Base-by-base conservation (phyloP, 306 rosid species). In the Castanea sativa region DNA sequence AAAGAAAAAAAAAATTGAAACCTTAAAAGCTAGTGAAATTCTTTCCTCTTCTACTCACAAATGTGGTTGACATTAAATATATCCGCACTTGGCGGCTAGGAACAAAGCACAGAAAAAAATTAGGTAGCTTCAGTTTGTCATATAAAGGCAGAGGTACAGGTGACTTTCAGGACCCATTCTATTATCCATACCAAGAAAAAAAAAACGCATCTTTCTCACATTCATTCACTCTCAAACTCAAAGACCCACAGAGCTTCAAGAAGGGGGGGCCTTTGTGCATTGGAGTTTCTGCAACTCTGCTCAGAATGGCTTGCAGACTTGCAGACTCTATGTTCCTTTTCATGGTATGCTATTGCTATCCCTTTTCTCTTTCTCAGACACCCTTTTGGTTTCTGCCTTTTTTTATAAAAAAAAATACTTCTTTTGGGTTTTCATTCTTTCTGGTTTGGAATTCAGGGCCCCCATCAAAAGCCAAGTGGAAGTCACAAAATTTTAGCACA, bases 231-330 rank as follows among this genome's bases (percentile, higher is more conserved):
- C n/a, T 29, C 81, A 27, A 41, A 41, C 45, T 2, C 55, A 27
- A 14, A 2, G 58, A 33, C 71, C 2, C 45, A 32, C 55, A 53
- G 52, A 60, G 63, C 52, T 57, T 73, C 52, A 21, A 27, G 30
- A 29, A 12, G 74, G 0, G 59, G 83, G 81, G 85, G 75, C 69
- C 69, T 33, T 35, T 72, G 73, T 67, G 79, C 79, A 73, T 75
- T 79, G 79, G 85, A 63, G 53, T 72, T 77, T 21, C 77, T 71
- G 32, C 73, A 56, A 60, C 55, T 85, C 82, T 73, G 82, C 82
- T 71, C 56, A 55, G 12, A 78, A 92, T 92, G 97, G 96, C 97
- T 82, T 90, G 85, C 87, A 86, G 86, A 73, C 83, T 90, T 77
- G 86, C 90, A 12, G 91, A 89, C 88, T 91, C 97, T 55, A 49